A percentile compares a stretch with the other conserved stretches of the same genome.
phyloP scores from a whole-genome alignment of 768 basidiomycete species.

The Agrocybe praecox region DNA sequence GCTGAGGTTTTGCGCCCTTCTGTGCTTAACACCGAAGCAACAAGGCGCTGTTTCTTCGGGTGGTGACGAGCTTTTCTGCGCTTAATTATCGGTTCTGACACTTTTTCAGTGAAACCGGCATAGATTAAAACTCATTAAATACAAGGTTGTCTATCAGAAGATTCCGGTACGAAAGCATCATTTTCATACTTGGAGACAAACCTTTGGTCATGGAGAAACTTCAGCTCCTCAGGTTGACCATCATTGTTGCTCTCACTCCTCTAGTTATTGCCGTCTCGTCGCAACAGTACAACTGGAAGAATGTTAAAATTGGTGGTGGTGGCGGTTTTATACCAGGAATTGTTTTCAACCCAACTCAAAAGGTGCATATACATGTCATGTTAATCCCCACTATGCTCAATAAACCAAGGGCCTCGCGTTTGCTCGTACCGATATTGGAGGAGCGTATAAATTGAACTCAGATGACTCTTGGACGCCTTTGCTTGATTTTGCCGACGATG shows the following conservation, averaged over 20 bases:
- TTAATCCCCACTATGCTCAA: not conserved
- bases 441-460: conserved; percentile 62
- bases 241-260: conserved; percentile 24
- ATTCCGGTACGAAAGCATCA: not conserved
- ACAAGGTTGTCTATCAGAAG: not conserved
- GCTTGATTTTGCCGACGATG: conserved; percentile 51
- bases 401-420: conserved; percentile 53
- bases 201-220: conserved; percentile 31
- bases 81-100: conserved; percentile 15
- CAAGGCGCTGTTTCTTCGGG: conserved; percentile 18
- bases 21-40: not conserved
- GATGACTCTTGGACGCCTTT: conserved; percentile 66
- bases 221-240: conserved; percentile 31
- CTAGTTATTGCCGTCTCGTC: conserved; percentile 42
- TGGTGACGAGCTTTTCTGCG: conserved; percentile 3
- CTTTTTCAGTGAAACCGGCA: not conserved
- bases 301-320: conserved; percentile 55
- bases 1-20: not conserved
- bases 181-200: not conserved
- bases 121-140: not conserved
- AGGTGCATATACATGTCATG: conserved; percentile 26
- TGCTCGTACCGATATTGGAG: conserved; percentile 71
- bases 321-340: conserved; percentile 59
- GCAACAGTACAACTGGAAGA: conserved; percentile 62
- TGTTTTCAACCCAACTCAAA: conserved; percentile 57